Evolutionary conservation across 371 early-diverging fungal genomes (phyloP).

Genomic region (Coemansia sp.): DNA sequence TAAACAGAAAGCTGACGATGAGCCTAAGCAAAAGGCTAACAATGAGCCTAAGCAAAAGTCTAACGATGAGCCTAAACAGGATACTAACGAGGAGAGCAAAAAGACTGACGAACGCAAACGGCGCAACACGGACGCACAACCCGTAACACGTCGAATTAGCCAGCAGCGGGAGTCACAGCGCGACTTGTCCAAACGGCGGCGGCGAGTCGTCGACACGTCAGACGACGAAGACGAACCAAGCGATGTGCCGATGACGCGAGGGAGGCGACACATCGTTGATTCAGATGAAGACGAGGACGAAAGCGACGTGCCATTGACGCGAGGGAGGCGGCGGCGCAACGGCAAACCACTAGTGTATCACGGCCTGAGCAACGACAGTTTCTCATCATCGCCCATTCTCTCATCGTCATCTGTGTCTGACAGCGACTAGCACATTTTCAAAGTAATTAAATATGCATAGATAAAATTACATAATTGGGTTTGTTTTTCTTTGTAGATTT

Average conservation of each 20-base stretch:
- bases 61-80: not conserved
- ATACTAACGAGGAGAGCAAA: not conserved
- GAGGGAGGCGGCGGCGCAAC: not conserved
- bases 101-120: not conserved
- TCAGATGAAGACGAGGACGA: not conserved
- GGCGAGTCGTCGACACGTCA: not conserved
- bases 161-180: not conserved
- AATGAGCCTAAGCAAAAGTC: not conserved
- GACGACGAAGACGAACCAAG: not conserved
- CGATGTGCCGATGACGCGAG: not conserved
- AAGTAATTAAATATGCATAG: not conserved
- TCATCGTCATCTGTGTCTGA: constrained; percentile 15
- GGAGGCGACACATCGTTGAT: not conserved
- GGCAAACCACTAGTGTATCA: not conserved
- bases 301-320: not conserved
- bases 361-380: not conserved
- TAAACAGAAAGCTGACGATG: no score
- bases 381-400: constrained; percentile 11
- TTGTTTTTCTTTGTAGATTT: not conserved
- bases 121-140: not conserved
- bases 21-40: not conserved
- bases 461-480: not conserved
- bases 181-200: not conserved
- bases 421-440: not conserved
- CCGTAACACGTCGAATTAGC: not conserved